Base-by-base conservation (phyloP, 306 rosid genomes). In the Leucaena leucocephala region DNA sequence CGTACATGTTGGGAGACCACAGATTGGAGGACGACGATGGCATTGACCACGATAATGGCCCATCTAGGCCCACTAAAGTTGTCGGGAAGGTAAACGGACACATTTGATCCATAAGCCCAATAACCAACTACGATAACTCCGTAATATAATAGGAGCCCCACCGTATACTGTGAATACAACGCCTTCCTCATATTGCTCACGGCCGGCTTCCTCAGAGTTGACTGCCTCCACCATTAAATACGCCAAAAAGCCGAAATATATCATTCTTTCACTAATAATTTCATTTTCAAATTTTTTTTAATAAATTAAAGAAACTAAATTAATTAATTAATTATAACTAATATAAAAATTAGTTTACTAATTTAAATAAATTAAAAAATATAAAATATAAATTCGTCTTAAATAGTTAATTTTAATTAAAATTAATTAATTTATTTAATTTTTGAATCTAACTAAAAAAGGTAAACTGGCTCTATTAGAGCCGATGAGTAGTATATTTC, bases 91-190 rank as follows among this genome's bases (percentile, higher is more conserved):
- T 87, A 90, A 1, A 77, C 75, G 0, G 89, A 86, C 2, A 77
- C 87, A 5, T 45, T 38, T 12, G 91, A 54, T 1, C 94, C 91
- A 74, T 90, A 90, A 50, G 91, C 94, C 94, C 94, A 90, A 78
- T 86, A 90, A 16, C 90, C 91, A 4, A 82, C 9, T 0, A 87
- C 2, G 63, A 72, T 81, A 1, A 87, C 85, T 40, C 87, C 89
- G 27, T 90, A 90, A 75, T 86, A 87, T 10, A 84, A 61, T 16
- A 87, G 1, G 0, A 38, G 54, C 33, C 94, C 94, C 72, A 77
- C 73, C 40, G 85, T 86, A 21, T 69, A 90, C 74, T 86, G 91
- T 6, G 81, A 14, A 76, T 46, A 78, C 19, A 90, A 34, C 0
- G 87, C 90, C 78, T 82, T 90, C 77, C 86, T 86, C 94, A 90